These are phyloP conservation scores for Aspergillus ostianus DNA, from an alignment of 495 filamentous ascomycete species.

Conservation along the genomic window DNA sequence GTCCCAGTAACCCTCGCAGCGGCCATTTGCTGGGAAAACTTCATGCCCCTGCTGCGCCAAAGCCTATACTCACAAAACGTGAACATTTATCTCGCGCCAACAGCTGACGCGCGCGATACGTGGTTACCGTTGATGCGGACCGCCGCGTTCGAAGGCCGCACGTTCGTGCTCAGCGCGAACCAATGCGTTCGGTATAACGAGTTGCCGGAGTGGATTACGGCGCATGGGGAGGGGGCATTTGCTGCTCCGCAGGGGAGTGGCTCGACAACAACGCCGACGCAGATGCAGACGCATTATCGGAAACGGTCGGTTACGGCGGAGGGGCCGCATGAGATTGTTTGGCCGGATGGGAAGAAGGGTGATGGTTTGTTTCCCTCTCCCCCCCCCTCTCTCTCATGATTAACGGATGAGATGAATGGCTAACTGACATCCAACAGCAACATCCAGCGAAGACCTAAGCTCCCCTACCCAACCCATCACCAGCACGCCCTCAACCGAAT, in stretches of 20 bases:
- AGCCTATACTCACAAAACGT: slow-evolving; percentile 88
- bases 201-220: slow-evolving; percentile 56
- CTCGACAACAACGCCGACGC: not conserved
- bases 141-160: slow-evolving; percentile 73
- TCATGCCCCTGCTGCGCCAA: slow-evolving; percentile 84
- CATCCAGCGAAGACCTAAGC: not conserved
- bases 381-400: not conserved
- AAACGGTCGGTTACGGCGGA: slow-evolving; percentile 42
- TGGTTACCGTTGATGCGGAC: slow-evolving; percentile 85
- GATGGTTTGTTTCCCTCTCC: slow-evolving; percentile 9
- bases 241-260: not conserved
- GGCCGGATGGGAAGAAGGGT: slow-evolving; percentile 29
- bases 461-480: not conserved
- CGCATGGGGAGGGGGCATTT: slow-evolving; percentile 13
- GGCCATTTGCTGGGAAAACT: slow-evolving; percentile 97
- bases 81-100: slow-evolving; percentile 89
- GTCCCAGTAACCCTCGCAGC: slow-evolving; percentile 75
- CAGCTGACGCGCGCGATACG: slow-evolving; percentile 79
- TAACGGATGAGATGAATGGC: not conserved
- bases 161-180: slow-evolving; percentile 85
- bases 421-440: slow-evolving; percentile 4
- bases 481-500: slow-evolving; percentile 18
- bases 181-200: slow-evolving; percentile 67
- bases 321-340: slow-evolving; percentile 55
- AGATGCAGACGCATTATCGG: slow-evolving; percentile 2